Evolutionary conservation across 1,139 yeast species (phyloP), one percentile per base, ranked within the genome.

Genomic region (Diutina rugosa): DNA sequence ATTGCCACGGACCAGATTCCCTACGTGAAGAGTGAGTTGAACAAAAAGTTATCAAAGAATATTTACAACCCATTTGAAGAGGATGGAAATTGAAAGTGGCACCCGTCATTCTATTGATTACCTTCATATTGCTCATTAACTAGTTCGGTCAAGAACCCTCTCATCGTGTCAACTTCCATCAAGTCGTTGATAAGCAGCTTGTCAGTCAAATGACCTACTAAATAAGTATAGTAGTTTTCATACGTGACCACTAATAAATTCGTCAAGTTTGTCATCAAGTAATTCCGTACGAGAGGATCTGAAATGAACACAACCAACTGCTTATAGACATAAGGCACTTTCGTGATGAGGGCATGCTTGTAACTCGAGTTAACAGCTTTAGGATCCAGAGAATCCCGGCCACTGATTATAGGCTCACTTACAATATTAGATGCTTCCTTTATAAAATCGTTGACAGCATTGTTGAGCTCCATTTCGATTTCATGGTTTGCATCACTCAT

Each of bases 401-500:
- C 62, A 1, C 63, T 57, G 35, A 71, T 61, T 14, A 70, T 66
- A 6, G 76, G 75, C 55, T 67, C 70, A 51, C 74, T 69, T 35
- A 79, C 69, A 3, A 63, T 61, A 55, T 71, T 70, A 8, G 76
- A 65, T 51, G 78, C 72, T 21, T 72, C 73, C 28, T 73, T 69
- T 28, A 80, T 72, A 57, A 89, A 83, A 30, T 79, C 82, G 59
- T 84, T 86, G 26, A 90, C 88, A 1, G 85, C 75, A 60, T 81
- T 82, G 61, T 91, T 79, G 60, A 91, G 74, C 62, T 87, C 91
- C 21, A 82, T 74, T 62, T 87, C 88, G 46, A 90, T 74, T 67
- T 90, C 97, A 55, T 70, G 76, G 61, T 89, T 82, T 28, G 96
- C 95, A 69, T 91, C 97, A 55, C 85, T 80, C 89, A 86, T 87